Evolutionary conservation across 2,329 filamentous ascomycete species (phyloP).

Genomic region (Tolypocladium endophyticum): DNA sequence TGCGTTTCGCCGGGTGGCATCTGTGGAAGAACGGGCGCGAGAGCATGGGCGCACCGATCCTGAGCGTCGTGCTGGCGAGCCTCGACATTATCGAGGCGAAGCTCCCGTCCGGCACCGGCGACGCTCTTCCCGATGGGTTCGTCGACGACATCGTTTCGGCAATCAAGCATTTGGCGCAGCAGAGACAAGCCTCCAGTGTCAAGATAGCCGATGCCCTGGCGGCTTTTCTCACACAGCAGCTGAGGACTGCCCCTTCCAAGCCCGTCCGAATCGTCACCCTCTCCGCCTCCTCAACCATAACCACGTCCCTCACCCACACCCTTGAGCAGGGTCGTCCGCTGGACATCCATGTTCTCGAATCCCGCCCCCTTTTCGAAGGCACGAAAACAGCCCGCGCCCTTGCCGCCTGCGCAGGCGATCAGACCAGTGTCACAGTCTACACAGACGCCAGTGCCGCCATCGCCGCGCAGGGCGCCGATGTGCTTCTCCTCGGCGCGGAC

Average conservation of each 20-base stretch:
- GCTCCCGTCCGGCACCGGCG: constrained; percentile 7
- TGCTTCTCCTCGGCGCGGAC: constrained; percentile 56
- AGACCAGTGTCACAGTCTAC: constrained; percentile 33
- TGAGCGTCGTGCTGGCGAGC: constrained; percentile 34
- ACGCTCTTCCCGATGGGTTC: constrained; percentile 1
- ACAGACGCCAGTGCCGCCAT: constrained; percentile 50
- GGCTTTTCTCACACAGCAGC: constrained; percentile 16
- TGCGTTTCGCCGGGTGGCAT: constrained; percentile 51
- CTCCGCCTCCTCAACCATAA: constrained; percentile 53
- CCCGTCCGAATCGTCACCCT: constrained; percentile 45
- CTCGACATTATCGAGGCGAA: constrained; percentile 28
- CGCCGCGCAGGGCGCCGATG: constrained; percentile 38
- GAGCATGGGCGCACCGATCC: constrained; percentile 53
- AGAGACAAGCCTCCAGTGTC: constrained; percentile 13
- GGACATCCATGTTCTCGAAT: constrained; percentile 53
- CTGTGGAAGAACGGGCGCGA: constrained; percentile 56
- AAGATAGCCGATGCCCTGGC: constrained; percentile 25
- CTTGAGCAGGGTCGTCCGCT: constrained; percentile 27
- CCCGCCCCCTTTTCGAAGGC: constrained; percentile 56
- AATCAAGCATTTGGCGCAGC: constrained; percentile 7
- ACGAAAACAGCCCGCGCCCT: constrained; percentile 41
- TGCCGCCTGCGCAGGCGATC: constrained; percentile 23
- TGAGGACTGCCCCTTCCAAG: constrained; percentile 6
- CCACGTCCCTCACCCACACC: constrained; percentile 32
- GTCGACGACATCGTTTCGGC: constrained; percentile 10